Evolutionary conservation across 2,329 filamentous ascomycete genomes (phyloP), one percentile per base, ranked within the genome.

Genomic region (Helicocarpus griseus): DNA sequence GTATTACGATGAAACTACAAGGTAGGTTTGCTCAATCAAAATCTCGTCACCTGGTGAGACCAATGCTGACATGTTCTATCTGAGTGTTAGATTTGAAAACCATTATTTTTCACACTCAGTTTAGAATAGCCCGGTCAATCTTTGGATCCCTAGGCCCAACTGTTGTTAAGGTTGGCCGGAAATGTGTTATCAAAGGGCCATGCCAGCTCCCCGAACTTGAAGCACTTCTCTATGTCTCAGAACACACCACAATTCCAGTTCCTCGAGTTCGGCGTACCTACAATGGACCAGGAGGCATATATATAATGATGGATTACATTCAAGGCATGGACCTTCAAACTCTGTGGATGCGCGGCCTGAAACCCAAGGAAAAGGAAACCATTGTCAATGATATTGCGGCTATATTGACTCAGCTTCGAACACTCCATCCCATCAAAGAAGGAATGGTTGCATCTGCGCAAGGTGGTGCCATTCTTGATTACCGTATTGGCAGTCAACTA

Each of bases 201-300:
- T 55, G 53, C 40, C n/a, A 55, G 13, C 46, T 11, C 24, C 35
- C 53, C 38, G 53, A 55, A 53, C 53, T 55, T 53, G 54, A 56
- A 56, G 54, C 54, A 28, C 52, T 56, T 26, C 51, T 52, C 33
- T 56, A 56, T 46, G 35, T 56, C 35, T 13, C 45, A 44, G 45
- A 56, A 26, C 48, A 56, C 40, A 56, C 52, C 14, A 52, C 54
- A 14, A 56, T 54, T 31, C 54, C 54, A 19, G 52, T 56, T 50
- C 54, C 54, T 51, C 43, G 51, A 51, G 53, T 55, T 21, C 48
- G 24, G 31, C 51, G 38, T 43, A 49, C 51, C 2, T 55, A 53
- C 47, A 51, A 55, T 49, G 51, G 51, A 40, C 45, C 51, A 41
- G 53, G 44, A 2, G 53, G 53, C 51, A 55, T 55, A 19, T 55